Evolutionary conservation across 108 stramenopile genomes (phyloP).

Genomic region (Cyclotella distinguenda): DNA sequence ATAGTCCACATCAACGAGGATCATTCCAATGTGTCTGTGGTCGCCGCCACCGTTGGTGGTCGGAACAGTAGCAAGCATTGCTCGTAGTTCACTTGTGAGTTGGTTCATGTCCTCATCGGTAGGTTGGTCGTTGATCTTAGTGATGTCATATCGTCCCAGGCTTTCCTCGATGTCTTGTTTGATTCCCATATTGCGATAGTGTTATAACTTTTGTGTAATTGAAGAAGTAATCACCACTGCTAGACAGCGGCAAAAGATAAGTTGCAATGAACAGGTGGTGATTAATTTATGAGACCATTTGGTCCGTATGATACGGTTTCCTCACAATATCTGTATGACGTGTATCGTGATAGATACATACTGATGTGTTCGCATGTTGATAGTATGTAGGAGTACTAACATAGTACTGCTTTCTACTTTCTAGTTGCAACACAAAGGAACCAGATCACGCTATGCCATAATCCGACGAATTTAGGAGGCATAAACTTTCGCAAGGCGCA

Average conservation of each 20-base stretch:
- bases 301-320: too few relatives aligned
- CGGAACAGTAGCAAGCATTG: background rate
- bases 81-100: constrained; percentile 12
- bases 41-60: constrained; percentile 5
- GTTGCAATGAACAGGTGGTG: background rate
- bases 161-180: background rate
- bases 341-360: too few relatives aligned
- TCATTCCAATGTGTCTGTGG: constrained; percentile 9
- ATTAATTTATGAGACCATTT: background rate
- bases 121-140: constrained; percentile 17
- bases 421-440: too few relatives aligned
- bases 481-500: too few relatives aligned
- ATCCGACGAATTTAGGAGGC: too few relatives aligned
- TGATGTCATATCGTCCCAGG: background rate
- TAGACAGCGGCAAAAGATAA: background rate
- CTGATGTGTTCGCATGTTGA: too few relatives aligned
- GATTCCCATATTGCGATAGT: too few relatives aligned
- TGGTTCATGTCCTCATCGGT: constrained; percentile 9
- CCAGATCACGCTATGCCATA: too few relatives aligned
- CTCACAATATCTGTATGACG: too few relatives aligned
- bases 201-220: too few relatives aligned
- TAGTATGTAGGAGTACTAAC: too few relatives aligned
- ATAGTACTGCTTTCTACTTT: too few relatives aligned
- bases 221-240: background rate
- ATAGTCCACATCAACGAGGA: constrained; percentile 7